Evolutionary conservation across 805 yeast species (phyloP), one percentile per base, ranked within the genome.

Genomic region (Lipomyces chichibuensis): DNA sequence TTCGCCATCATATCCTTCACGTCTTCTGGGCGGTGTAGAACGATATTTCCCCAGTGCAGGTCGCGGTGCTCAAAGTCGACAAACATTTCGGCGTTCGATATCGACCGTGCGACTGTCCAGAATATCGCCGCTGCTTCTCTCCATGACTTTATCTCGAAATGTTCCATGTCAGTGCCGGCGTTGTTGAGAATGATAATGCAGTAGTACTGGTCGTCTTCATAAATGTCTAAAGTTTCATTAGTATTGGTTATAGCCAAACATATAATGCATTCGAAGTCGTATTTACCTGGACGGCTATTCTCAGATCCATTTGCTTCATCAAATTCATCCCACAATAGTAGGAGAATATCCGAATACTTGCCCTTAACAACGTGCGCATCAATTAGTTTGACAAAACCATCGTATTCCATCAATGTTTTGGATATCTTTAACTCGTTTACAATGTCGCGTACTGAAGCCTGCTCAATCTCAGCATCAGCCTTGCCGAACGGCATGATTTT

Each of bases 61-160:
- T 89, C 91, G 58, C 94, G 80, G 73, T 89, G 94, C 76, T 89
- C 93, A 76, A 88, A 88, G 67, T 83, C 80, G 66, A 79, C 78
- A 49, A 77, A 74, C 17, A 78, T 75, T 75, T 89, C 92, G 0
- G 86, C 88, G 9, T 76, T 77, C 32, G 84, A 82, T 32, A 89
- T 76, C 3, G 81, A 76, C n/a, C 78, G 75, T 1, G 81, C 85
- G 32, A 86, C 77, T 67, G 81, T 82, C 85, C 87, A 84, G 71
- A 89, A 87, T 0, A 89, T 81, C 9, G 68, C 64, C 74, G 79
- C 74, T 13, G 81, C 80, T 59, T 78, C 82, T 13, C 63, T 66
- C 78, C 79, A 78, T 52, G 78, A 75, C 32, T 72, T 70, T 17
- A 87, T 65, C 56, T 74, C 73, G 65, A 80, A 83, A 59, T 79